Percentiles rank a stretch among this genome's conserved stretches.
These are phyloP conservation scores for Maudiozyma serrabonitensis DNA, from an alignment of 805 yeast species.

Conservation along the genomic window DNA sequence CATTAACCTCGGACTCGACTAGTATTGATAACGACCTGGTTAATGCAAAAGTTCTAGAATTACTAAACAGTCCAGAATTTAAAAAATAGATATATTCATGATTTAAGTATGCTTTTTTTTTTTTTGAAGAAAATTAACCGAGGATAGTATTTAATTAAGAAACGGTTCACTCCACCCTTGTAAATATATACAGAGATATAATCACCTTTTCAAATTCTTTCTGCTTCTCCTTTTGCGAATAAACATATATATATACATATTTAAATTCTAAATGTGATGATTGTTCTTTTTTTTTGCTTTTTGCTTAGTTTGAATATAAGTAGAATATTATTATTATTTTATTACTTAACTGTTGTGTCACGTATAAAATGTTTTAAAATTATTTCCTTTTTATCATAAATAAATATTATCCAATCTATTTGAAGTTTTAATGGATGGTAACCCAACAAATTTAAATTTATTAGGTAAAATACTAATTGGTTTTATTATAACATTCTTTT, in stretches of 20 bases:
- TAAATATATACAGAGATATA: not conserved
- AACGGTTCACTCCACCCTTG: not conserved
- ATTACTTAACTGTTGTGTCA: too few species aligned
- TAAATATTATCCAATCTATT: not conserved
- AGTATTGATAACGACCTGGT: constrained; percentile 16
- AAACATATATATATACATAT: not conserved
- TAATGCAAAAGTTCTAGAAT: constrained; percentile 51
- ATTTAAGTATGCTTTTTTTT: not conserved
- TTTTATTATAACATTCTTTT: not conserved
- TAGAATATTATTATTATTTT: not conserved
- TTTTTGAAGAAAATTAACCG: too few species aligned
- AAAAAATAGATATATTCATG: constrained; percentile 28
- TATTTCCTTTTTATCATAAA: too few species aligned
- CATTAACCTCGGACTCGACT: not conserved
- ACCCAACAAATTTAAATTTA: not conserved
- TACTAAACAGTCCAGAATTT: constrained; percentile 64
- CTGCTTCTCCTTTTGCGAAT: not conserved
- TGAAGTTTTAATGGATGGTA: not conserved
- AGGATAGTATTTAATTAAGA: not conserved
- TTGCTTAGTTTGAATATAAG: not conserved
- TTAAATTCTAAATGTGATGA: not conserved
- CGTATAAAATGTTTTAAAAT: too few species aligned
- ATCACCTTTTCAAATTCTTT: not conserved
- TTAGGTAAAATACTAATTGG: not conserved
- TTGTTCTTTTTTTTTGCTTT: not conserved